Percentiles rank a stretch among this genome's conserved stretches.
Conservation (phyloP, 331 rosid genomes). For the Acacia pycnantha region DNA sequence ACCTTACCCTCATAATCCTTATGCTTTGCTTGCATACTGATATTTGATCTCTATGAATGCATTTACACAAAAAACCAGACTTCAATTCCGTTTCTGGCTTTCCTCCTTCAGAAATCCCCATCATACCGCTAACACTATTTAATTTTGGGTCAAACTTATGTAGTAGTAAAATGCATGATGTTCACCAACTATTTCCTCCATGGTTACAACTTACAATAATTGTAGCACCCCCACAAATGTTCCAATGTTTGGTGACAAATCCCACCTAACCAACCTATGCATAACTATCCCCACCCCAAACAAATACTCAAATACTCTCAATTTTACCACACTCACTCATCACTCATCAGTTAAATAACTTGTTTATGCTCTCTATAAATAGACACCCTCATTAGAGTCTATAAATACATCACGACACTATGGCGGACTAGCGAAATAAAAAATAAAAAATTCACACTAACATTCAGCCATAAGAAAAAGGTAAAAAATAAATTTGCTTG, state of each 20-base stretch:
- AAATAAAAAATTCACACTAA: background rate
- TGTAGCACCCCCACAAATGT: background rate
- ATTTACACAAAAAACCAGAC: background rate
- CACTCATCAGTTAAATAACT: background rate
- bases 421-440: background rate
- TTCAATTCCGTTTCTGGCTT: background rate
- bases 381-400: constrained; percentile 11
- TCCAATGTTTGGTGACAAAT: background rate
- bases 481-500: background rate
- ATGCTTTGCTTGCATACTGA: too few relatives aligned
- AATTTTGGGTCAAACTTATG: background rate
- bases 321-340: background rate
- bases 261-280: background rate
- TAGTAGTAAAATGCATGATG: background rate
- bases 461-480: background rate
- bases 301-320: background rate
- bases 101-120: background rate
- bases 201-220: background rate
- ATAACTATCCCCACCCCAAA: background rate
- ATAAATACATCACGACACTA: constrained; percentile 25
- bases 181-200: background rate
- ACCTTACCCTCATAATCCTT: too few relatives aligned
- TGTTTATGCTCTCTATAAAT: constrained; percentile 14
- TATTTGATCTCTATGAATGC: too few relatives aligned
- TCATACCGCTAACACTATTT: background rate